Evolutionary conservation across 2,329 filamentous ascomycete genomes (phyloP), one percentile per base, ranked within the genome.

Genomic region (Dothideomycetidae sp.): DNA sequence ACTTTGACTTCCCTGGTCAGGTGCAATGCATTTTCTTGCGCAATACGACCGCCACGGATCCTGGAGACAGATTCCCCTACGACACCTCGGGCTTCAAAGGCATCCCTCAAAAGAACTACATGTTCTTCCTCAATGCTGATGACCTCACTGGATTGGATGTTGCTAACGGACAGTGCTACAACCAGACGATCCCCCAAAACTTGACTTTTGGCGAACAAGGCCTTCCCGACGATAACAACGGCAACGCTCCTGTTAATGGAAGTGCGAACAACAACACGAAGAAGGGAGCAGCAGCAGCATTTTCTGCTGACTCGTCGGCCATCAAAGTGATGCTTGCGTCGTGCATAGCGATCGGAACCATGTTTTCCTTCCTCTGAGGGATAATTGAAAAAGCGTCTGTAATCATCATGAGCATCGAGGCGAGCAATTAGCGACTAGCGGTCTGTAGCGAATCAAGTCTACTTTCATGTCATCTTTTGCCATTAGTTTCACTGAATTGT

Each of bases 1-100:
- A 67, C 5, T 69, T 66, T 33, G 68, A 78, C 42, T 79, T 73
- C 49, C 79, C 79, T 0, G 67, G 68, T 11, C 78, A 83, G 50
- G 78, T 86, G 3, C 75, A 79, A 48, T 86, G 81, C 55, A 85
- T 86, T 48, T 72, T 82, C 46, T 61, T 88, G 14, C 71, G 81
- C 38, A 86, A 86, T 57, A 82, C 78, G 0, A 73, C 68, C 5
- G 67, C 75, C 0, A 85, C 81, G 0, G 81, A 86, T 46, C 46
- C 56, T 0, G 66, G 63, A 1, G 73, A 82, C 54, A 67, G 68
- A 44, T 83, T 85, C 56, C 80, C 81, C 0, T 86, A 86, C 56
- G 69, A 85, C 49, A 86, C 81, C 0, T 64, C 63, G 14, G 76
- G 75, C 0, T 86, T 86, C 60, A 62, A 81, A 57, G 68, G 62